phyloP scores from a whole-genome alignment of 352 stramenopile species.

The Phytopythium cucurbitacearum region DNA sequence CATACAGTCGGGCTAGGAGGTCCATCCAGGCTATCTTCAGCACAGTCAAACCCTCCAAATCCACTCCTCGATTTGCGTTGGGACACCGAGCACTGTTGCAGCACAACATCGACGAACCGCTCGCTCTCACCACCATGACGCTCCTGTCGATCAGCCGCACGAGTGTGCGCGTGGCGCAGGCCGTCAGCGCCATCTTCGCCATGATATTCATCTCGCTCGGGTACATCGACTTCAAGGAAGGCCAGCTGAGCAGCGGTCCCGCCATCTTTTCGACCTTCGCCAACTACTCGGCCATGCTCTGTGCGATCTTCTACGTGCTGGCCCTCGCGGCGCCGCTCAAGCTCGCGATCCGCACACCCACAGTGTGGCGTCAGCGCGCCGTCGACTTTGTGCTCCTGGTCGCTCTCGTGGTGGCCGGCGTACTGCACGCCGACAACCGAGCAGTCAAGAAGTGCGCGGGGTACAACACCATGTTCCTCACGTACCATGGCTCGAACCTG shows the following conservation, averaged over 20 bases:
- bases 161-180: slow-evolving; percentile 24
- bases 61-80: slow-evolving; percentile 6
- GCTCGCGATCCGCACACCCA: slow-evolving; percentile 12
- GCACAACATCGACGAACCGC: not conserved
- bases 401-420: slow-evolving; percentile 27
- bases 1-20: no score
- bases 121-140: not conserved
- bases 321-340: slow-evolving; percentile 13
- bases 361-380: slow-evolving; percentile 24
- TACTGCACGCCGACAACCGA: slow-evolving; percentile 24
- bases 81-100: slow-evolving; percentile 1
- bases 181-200: slow-evolving; percentile 17
- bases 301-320: slow-evolving; percentile 30
- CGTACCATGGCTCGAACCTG: slow-evolving; percentile 32
- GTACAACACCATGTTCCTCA: slow-evolving; percentile 37
- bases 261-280: slow-evolving; percentile 33
- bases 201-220: slow-evolving; percentile 46
- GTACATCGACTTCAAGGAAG: slow-evolving; percentile 34
- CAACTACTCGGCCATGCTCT: slow-evolving; percentile 37
- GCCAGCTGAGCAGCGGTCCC: slow-evolving; percentile 28
- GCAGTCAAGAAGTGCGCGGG: slow-evolving; percentile 29
- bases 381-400: slow-evolving; percentile 22
- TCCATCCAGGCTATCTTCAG: no score
- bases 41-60: not conserved
- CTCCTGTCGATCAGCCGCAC: slow-evolving; percentile 15